phyloP scores from a whole-genome alignment of 2,329 filamentous ascomycete species.

The Paraconiothyrium sp. region DNA sequence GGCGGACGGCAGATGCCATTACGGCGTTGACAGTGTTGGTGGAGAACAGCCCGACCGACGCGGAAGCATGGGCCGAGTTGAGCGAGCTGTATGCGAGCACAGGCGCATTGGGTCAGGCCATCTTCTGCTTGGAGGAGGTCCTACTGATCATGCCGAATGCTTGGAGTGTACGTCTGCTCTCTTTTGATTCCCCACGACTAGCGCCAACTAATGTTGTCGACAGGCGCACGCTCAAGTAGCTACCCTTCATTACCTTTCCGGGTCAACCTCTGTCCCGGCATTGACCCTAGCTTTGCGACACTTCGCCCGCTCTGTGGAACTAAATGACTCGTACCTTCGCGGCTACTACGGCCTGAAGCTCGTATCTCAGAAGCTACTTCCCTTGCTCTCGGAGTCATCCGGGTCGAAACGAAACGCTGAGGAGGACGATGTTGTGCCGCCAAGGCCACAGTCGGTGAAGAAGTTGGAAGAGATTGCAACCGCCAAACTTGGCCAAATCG shows the following conservation, averaged over 20 bases:
- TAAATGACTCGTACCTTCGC: slow-evolving; percentile 91
- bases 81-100: slow-evolving; percentile 85
- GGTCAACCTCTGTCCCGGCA: slow-evolving; percentile 46
- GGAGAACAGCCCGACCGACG: slow-evolving; percentile 86
- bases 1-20: slow-evolving; percentile 76
- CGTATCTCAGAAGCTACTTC: slow-evolving; percentile 60
- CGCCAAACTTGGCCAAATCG: slow-evolving; percentile 78
- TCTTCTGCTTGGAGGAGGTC: slow-evolving; percentile 91
- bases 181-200: background rate
- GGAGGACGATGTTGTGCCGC: slow-evolving; percentile 58
- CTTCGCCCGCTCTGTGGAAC: slow-evolving; percentile 89
- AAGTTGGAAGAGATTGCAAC: slow-evolving; percentile 78
- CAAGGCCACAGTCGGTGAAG: slow-evolving; percentile 67
- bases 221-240: slow-evolving; percentile 88
- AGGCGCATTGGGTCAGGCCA: slow-evolving; percentile 81
- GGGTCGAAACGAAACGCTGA: slow-evolving; percentile 42
- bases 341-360: slow-evolving; percentile 92
- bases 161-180: slow-evolving; percentile 78
- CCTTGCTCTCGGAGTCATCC: slow-evolving; percentile 42
- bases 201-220: slow-evolving; percentile 1
- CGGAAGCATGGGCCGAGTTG: slow-evolving; percentile 92
- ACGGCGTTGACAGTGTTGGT: slow-evolving; percentile 77
- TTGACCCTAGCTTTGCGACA: slow-evolving; percentile 80
- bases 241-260: slow-evolving; percentile 80
- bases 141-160: slow-evolving; percentile 87